Base-by-base conservation (phyloP, 2,329 filamentous ascomycete species). In the Ophiostoma novo-ulmi region DNA sequence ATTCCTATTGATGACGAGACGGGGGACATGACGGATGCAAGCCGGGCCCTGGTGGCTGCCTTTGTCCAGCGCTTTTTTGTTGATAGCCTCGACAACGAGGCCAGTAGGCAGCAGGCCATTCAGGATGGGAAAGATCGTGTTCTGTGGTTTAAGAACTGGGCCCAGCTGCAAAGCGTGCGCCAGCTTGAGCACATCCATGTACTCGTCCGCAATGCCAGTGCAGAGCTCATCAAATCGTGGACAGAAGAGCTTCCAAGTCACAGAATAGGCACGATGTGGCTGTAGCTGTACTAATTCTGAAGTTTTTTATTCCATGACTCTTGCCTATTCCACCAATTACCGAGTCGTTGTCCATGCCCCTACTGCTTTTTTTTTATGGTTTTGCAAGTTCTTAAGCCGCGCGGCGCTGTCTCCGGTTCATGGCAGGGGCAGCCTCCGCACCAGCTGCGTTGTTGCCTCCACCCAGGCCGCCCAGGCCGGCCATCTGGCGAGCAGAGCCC, bases 131-230 rank as follows among this genome's bases (percentile, higher is more conserved):
- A 80, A 71, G 80, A 83, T 6, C 81, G 80, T 67, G 87, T 90
- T 64, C 78, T 93, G 72, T 98, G 93, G 93, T 97, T 97, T 81
- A 96, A 94, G 85, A 97, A 97, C 76, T 97, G 93, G 93, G 89
- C 88, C 72, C 88, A 89, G 36, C 81, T 97, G 77, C 96, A 97
- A 82, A 96, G 92, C 75, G 91, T 97, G 61, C 88, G 94, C 75
- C 87, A 91, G 2, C 83, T 97, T 66, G 94, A 97, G 81, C 94
- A 97, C 78, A 89, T 97, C 76, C 94, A 98, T 79, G 88, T 98
- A 44, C 77, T 90, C 76, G 85, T 90, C 68, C 84, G 80, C 70
- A 82, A 86, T 75, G 85, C 83, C 35, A 82, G 82, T 66, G 81
- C 83, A 39, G 83, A 83, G 38, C 77, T 84, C 71, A 73, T 89